These are phyloP conservation scores for Peltaster fructicola DNA, from an alignment of 2,329 filamentous ascomycete genomes.

Conservation along the genomic window DNA sequence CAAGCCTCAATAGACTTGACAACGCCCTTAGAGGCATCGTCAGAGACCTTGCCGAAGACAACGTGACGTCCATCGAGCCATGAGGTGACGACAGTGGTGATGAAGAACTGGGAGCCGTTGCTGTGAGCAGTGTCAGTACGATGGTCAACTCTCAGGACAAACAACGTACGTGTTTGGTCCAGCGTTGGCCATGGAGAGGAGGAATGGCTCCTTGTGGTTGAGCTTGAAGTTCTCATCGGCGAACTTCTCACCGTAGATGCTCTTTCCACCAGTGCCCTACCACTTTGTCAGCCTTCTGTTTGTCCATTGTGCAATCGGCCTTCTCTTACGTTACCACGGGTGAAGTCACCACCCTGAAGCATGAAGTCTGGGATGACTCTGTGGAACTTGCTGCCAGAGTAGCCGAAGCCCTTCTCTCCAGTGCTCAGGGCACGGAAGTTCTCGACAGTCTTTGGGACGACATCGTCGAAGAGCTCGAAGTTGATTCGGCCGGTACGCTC, in stretches of 20 bases:
- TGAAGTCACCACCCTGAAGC: slow-evolving; percentile 98
- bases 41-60: slow-evolving; percentile 59
- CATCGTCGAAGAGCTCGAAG: slow-evolving; percentile 74
- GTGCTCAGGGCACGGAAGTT: slow-evolving; percentile 95
- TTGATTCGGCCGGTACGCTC: slow-evolving; percentile 63
- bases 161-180: slow-evolving; percentile 69
- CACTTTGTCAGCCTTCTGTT: slow-evolving; percentile 1
- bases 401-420: slow-evolving; percentile 78
- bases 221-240: slow-evolving; percentile 88
- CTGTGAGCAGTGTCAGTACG: slow-evolving; percentile 18
- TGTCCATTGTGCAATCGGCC: slow-evolving; percentile 1
- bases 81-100: slow-evolving; percentile 48
- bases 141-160: not conserved
- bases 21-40: slow-evolving; percentile 34
- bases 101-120: slow-evolving; percentile 58
- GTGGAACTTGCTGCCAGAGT: slow-evolving; percentile 75
- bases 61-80: slow-evolving; percentile 69
- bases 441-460: slow-evolving; percentile 84
- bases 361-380: slow-evolving; percentile 98
- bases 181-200: slow-evolving; percentile 96
- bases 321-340: slow-evolving; percentile 67
- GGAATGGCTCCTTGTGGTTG: slow-evolving; percentile 83
- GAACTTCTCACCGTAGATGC: slow-evolving; percentile 95
- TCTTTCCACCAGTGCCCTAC: slow-evolving; percentile 88
- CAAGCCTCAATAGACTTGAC: slow-evolving; percentile 43